Conservation (phyloP, 2,329 filamentous ascomycete species). For the Colletotrichum tamarilloi region DNA sequence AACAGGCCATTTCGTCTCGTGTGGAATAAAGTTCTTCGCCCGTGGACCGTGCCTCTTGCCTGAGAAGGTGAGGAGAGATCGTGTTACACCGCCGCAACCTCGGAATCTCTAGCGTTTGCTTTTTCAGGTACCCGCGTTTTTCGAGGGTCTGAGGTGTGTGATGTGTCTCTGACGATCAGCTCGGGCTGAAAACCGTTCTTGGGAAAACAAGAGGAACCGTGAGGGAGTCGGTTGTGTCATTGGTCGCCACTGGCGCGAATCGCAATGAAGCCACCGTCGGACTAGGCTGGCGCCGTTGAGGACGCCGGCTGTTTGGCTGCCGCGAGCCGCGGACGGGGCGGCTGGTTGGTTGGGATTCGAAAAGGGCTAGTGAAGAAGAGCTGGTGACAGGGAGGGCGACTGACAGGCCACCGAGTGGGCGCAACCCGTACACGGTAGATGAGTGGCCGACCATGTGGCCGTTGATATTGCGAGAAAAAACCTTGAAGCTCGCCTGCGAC, state of each 20-base stretch:
- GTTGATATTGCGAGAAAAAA: neutral
- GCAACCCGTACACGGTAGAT: neutral
- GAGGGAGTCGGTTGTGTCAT: constrained; percentile 27
- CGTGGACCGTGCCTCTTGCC: constrained; percentile 7
- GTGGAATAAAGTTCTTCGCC: neutral
- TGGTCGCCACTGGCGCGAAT: constrained; percentile 33
- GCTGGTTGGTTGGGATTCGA: constrained; percentile 1
- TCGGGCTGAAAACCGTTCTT: constrained; percentile 25
- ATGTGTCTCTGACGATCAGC: constrained; percentile 27
- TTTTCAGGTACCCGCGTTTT: constrained; percentile 31
- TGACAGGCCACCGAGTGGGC: neutral
- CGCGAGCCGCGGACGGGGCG: constrained; percentile 22
- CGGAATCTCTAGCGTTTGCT: constrained; percentile 15
- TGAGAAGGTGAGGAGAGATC: neutral
- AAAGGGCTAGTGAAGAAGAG: neutral
- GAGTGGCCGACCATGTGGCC: neutral
- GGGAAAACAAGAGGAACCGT: neutral
- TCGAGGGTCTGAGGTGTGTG: constrained; percentile 16
- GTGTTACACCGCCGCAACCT: neutral
- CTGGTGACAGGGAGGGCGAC: neutral
- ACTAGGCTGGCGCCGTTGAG: constrained; percentile 26
- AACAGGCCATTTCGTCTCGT: neutral
- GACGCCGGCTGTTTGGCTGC: constrained; percentile 22
- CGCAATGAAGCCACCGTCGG: constrained; percentile 30
- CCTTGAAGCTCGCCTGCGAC: neutral